Evolutionary conservation across 1,284 basidiomycete species (phyloP), one percentile per base, ranked within the genome.

Genomic region (Heterobasidion annosum): DNA sequence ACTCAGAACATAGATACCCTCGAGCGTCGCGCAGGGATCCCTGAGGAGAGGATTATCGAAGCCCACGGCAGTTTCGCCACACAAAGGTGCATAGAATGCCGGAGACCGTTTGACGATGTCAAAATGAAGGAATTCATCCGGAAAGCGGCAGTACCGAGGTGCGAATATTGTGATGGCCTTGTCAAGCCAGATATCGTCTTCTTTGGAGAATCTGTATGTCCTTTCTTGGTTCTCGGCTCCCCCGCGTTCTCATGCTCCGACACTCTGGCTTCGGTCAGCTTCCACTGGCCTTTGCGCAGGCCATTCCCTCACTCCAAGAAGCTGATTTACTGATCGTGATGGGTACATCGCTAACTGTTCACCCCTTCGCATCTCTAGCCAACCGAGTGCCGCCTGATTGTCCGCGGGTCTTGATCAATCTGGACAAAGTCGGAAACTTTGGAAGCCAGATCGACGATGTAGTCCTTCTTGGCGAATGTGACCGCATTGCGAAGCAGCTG

Each of bases 181-280:
- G 86, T 93, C 42, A 95, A 95, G 69, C 93, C 93, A 3, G 88
- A 95, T 64, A 96, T 96, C 49, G 91, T 95, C n/a, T 95, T 97
- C 71, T 96, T 96, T 64, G 93, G 93, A 49, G 93, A 96, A 70
- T 63, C 74, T 46, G 87, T 87, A 63, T 34, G 82, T 70, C 19
- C 18, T 50, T 33, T 46, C 13, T 53, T n/a, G 16, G 48, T 25
- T 54, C 52, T 18, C 46, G 54, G 8, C 54, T 56, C 1, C 46
- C 57, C 32, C 53, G 3, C 51, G 8, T 56, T 56, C 37, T 48
- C 15, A 37, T 15, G 13, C 35, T 25, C 34, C 32, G 12, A 9
- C 48, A 50, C 48, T 50, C 45, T 43, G 51, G 35, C 15, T 52
- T 46, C 19, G n/a, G 15, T 12, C 58, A 86, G 85, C 76, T 89